Evolutionary conservation across 31 red algal species (phyloP), one percentile per base, ranked within the genome.

Genomic region (Odonthalia washingtoniensis): DNA sequence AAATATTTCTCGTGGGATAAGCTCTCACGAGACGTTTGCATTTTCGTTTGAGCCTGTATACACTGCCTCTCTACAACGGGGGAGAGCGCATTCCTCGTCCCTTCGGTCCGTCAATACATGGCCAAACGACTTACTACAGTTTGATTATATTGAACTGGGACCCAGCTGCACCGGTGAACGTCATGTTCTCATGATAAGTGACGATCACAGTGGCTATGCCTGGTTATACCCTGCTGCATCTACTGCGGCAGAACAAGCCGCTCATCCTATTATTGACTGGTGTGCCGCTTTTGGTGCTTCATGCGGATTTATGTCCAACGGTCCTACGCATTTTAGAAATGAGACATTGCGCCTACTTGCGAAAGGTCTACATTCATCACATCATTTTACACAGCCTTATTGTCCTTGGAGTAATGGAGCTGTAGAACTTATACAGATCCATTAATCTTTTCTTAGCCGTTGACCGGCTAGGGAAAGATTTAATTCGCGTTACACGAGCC

Each of bases 111-210:
- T 14, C 46, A 4, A 5, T 60, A 4, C 53, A 5, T 26, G 43
- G 76, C 46, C 31, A 3, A 80, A 80, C 24, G 76, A 80, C 41
- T 34, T 80, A 2, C 76, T 80, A 1, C 76, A 80, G 35, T 80
- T 80, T 16, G 46, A 60, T 46, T 80, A 80, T 43, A 61, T 80
- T 9, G 42, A 80, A 21, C 24, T 80, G 45, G 76, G 43, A 3
- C 24, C 21, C 3, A 60, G n/a, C 38, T 2, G 21, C 76, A 80
- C 27, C n/a, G 76, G 46, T 2, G 40, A 3, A 3, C 2, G n/a
- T 2, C 17, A 75, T 75, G 72, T 75, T 2, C 38, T 80, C 24
- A 27, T 80, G 34, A 2, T 80, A 43, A 2, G 76, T 9, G 76
- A 80, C 27, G 42, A 80, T 21, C 76, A 80, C 41, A 80, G 76